Evolutionary conservation across 768 basidiomycete genomes (phyloP).

Genomic region (Tylopilus plumbeoviolaceoides): DNA sequence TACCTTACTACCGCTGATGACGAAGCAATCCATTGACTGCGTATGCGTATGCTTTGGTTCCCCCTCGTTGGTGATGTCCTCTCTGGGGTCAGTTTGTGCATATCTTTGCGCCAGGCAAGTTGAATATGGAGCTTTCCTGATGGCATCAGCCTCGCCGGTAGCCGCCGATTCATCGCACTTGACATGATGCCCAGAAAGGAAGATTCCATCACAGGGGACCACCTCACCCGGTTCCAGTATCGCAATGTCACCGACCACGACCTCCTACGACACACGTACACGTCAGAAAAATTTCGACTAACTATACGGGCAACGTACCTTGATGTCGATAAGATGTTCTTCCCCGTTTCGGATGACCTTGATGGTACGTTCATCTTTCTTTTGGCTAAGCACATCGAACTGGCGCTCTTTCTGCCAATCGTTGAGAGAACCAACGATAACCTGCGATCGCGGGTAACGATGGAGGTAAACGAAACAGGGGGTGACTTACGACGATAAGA

Average conservation of each 20-base stretch:
- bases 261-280: constrained; percentile 49
- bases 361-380: constrained; percentile 90
- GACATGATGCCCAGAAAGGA: constrained; percentile 88
- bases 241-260: constrained; percentile 92
- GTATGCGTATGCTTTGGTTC: neutral
- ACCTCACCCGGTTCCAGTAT: constrained; percentile 94
- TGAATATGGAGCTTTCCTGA: constrained; percentile 79
- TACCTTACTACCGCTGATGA: constrained; percentile 90
- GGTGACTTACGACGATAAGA: constrained; percentile 58
- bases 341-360: constrained; percentile 74
- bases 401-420: constrained; percentile 99
- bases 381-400: constrained; percentile 87
- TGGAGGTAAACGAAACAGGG: neutral
- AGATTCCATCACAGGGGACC: constrained; percentile 93
- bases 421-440: constrained; percentile 89
- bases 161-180: constrained; percentile 95
- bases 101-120: constrained; percentile 59
- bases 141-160: constrained; percentile 95
- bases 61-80: constrained; percentile 26
- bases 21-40: constrained; percentile 71
- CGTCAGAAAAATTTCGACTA: constrained; percentile 6
- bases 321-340: constrained; percentile 76
- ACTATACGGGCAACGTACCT: constrained; percentile 41
- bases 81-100: constrained; percentile 22
- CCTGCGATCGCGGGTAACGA: constrained; percentile 37